phyloP scores from a whole-genome alignment of 108 stramenopile species.

The Cyclotella baltica region DNA sequence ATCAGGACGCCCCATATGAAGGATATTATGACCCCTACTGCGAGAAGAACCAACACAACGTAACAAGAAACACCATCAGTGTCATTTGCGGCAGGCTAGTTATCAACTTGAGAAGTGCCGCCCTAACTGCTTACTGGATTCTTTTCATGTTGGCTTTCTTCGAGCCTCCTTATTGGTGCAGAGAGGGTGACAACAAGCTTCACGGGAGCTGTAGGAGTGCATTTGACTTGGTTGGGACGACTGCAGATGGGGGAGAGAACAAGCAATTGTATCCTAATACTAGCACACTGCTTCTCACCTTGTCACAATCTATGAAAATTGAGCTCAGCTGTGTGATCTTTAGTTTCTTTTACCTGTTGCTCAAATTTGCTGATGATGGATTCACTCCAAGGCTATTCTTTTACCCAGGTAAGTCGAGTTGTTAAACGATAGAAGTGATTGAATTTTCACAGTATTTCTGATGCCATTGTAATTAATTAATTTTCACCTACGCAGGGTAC shows the following conservation, averaged over 20 bases:
- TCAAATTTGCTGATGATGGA: slow-evolving; percentile 66
- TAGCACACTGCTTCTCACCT: slow-evolving; percentile 53
- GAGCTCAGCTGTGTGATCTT: slow-evolving; percentile 59
- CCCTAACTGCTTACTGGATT: slow-evolving; percentile 41
- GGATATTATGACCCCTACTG: slow-evolving; percentile 69
- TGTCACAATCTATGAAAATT: slow-evolving; percentile 41
- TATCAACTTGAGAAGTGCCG: slow-evolving; percentile 29
- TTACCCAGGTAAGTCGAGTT: too few species aligned
- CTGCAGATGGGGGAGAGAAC: slow-evolving; percentile 39
- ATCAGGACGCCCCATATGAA: slow-evolving; percentile 48
- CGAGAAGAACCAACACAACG: slow-evolving; percentile 30
- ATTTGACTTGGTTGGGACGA: slow-evolving; percentile 37
- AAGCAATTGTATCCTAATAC: slow-evolving; percentile 70
- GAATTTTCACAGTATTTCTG: too few species aligned
- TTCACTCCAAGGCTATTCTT: slow-evolving; percentile 56
- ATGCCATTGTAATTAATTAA: too few species aligned
- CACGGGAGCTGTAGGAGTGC: slow-evolving; percentile 48
- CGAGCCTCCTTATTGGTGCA: slow-evolving; percentile 86
- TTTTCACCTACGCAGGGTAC: slow-evolving; percentile 32
- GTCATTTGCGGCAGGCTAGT: slow-evolving; percentile 55
- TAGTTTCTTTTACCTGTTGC: slow-evolving; percentile 40
- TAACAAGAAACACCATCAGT: slow-evolving; percentile 23
- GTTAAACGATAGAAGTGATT: too few species aligned
- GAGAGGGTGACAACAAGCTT: slow-evolving; percentile 26
- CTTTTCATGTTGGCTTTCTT: slow-evolving; percentile 67